Conservation (phyloP, 1,139 yeast genomes). For the Meyerozyma elateridarum region DNA sequence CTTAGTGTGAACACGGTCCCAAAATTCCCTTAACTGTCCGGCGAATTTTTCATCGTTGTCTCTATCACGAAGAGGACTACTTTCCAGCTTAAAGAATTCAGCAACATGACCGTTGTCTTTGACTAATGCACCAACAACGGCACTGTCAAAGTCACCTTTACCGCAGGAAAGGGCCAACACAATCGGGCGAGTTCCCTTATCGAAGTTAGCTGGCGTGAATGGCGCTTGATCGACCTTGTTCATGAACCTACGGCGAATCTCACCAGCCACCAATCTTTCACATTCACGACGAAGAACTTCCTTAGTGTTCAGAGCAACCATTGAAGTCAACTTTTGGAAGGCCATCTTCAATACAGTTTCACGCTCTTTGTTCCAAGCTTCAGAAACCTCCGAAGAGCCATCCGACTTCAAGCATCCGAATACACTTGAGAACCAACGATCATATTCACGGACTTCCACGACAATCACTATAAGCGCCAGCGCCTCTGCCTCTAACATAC, state of each 20-base stretch:
- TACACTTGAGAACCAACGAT: constrained; percentile 42
- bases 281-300: constrained; percentile 80
- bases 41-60: constrained; percentile 52
- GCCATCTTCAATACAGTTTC: constrained; percentile 63
- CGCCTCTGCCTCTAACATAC: constrained; percentile 89
- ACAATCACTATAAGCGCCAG: constrained; percentile 50
- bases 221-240: constrained; percentile 89
- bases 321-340: constrained; percentile 60
- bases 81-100: constrained; percentile 74
- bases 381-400: constrained; percentile 76
- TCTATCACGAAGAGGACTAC: constrained; percentile 60
- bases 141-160: constrained; percentile 79
- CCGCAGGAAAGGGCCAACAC: constrained; percentile 84
- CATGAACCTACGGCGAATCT: constrained; percentile 65
- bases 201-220: constrained; percentile 72
- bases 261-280: constrained; percentile 63
- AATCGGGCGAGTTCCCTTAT: constrained; percentile 77
- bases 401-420: constrained; percentile 70
- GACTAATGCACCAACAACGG: constrained; percentile 75
- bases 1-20: constrained; percentile 35
- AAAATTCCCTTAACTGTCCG: constrained; percentile 43
- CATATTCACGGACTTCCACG: constrained; percentile 41
- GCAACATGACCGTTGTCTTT: constrained; percentile 78
- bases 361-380: constrained; percentile 79
- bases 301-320: constrained; percentile 71